Evolutionary conservation across 148 eudicot genomes (phyloP), one percentile per base, ranked within the genome.

Genomic region (Persicaria maculosa): DNA sequence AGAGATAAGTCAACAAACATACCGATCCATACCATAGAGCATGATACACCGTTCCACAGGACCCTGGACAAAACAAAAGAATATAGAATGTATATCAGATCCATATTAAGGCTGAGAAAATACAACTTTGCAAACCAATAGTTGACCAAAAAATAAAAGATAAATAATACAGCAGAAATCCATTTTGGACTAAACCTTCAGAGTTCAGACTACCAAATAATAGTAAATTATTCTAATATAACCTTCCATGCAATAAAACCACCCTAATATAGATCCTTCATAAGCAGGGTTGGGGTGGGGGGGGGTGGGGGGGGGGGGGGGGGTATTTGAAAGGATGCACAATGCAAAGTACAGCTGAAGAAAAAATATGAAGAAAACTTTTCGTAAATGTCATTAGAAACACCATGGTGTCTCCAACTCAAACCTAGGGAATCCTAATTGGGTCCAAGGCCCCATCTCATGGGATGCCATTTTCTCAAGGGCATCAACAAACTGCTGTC

Each of bases 1-100:
- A 76, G 69, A 83, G 76, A 14, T 40, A 36, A 65, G 47, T 65
- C 43, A 65, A 4, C 70, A 40, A 86, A 84, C 97, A 74, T 92
- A 95, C 99, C 88, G 99, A 95, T 81, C 99, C 97, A 84, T 84
- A 88, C 99, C 97, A 95, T 70, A 90, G 83, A 75, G 90, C 99
- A 83, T 92, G 99, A 77, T 92, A 92, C 20, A 95, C 99, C 73
- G 94, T 89, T 79, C 99, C 99, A 84, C 99, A 95, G 70, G 97
- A 95, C 82, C 99, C 99, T 95, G 86, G 84, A 81, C 22, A 73
- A 74, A 72, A 9, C 10, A 77, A 70, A 76, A 45, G 12, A 57
- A 31, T 12, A 47, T 64, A 77, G 72, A 45, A 20, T 59, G 9
- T 48, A 43, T 71, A 25, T 71, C 16, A 71, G 54, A 71, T 17